Evolutionary conservation across 1,139 yeast genomes (phyloP).

Genomic region (Sporopachydermia cereana): DNA sequence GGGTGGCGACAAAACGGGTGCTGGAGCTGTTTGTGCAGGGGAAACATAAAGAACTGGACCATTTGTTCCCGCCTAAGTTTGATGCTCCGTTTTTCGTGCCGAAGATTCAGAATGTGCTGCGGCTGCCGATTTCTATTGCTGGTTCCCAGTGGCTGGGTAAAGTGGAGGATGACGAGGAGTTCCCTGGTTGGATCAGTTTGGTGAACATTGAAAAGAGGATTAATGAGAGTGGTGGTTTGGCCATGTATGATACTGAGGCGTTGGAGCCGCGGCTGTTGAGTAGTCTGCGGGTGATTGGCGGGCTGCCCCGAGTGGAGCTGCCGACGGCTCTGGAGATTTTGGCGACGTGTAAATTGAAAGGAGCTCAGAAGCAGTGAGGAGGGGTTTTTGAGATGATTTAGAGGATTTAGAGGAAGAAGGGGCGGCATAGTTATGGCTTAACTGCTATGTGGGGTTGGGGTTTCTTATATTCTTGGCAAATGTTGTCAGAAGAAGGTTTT

Average conservation of each 20-base stretch:
- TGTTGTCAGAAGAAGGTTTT: too few species aligned
- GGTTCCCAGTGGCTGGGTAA: conserved; percentile 7
- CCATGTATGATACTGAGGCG: not conserved
- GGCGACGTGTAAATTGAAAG: not conserved
- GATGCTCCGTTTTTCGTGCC: conserved; percentile 4
- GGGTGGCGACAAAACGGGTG: not conserved
- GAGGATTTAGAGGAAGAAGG: too few species aligned
- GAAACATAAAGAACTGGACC: not conserved
- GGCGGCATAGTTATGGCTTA: too few species aligned
- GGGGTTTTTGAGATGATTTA: too few species aligned
- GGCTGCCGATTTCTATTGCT: not conserved
- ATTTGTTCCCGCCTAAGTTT: conserved; percentile 3
- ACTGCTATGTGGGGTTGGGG: too few species aligned
- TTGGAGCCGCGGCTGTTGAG: not conserved
- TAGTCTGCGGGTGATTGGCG: not conserved
- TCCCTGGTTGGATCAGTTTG: conserved; percentile 6
- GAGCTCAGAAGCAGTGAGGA: too few species aligned
- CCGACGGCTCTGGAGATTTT: not conserved
- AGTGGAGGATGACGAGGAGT: not conserved
- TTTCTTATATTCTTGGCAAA: too few species aligned
- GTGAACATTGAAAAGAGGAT: not conserved
- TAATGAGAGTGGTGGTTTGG: not conserved
- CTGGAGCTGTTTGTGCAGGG: conserved; percentile 6
- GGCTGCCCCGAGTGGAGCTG: not conserved
- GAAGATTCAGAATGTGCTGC: conserved; percentile 1